Conservation (phyloP, 345 rosid species). For the Lagerstroemia speciosa region DNA sequence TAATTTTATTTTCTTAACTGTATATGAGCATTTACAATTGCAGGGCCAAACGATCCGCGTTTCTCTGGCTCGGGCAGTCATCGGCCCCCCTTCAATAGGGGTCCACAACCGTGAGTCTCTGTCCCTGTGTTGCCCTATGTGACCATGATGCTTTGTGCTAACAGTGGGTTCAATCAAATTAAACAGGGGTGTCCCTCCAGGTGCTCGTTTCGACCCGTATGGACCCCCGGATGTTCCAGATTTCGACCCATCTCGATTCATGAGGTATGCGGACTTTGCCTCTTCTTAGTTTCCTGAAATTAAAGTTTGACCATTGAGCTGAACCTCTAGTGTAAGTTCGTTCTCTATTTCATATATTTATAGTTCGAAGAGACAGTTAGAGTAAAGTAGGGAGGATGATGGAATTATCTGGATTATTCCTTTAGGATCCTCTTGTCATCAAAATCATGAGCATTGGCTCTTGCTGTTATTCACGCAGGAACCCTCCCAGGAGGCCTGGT, state of each 20-base stretch:
- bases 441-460: no score
- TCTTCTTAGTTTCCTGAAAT: neutral
- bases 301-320: neutral
- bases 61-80: constrained; percentile 41
- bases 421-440: no score
- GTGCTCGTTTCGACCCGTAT: constrained; percentile 87
- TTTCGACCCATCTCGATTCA: constrained; percentile 64
- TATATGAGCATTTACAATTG: neutral
- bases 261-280: constrained; percentile 39
- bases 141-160: neutral
- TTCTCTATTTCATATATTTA: no score
- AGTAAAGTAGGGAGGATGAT: no score
- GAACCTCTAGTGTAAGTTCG: no score
- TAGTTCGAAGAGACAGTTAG: no score
- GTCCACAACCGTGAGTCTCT: constrained; percentile 43
- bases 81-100: constrained; percentile 33
- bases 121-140: constrained; percentile 6
- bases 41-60: constrained; percentile 74
- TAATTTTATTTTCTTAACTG: neutral
- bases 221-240: constrained; percentile 89
- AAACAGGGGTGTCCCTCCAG: constrained; percentile 75
- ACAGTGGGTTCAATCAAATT: constrained; percentile 8
- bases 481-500: constrained; percentile 26
- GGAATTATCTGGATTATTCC: no score
- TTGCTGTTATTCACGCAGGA: constrained; percentile 22